Evolutionary conservation across 306 rosid genomes (phyloP).

Genomic region (Cucurbita moschata): DNA sequence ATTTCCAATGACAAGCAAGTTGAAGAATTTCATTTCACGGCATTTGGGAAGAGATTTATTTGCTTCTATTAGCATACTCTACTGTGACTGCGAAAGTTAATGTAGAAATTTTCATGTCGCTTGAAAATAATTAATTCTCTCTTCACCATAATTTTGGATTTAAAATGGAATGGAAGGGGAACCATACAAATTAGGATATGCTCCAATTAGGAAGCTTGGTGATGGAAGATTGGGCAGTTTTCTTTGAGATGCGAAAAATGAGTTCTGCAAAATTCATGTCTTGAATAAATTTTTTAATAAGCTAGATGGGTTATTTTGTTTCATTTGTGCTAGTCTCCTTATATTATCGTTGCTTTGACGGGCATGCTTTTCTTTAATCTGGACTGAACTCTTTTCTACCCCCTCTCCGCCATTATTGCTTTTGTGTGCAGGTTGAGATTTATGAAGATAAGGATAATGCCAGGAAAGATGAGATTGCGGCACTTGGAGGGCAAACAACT

Average conservation of each 20-base stretch:
- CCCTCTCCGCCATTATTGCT: background rate
- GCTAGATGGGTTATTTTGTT: background rate
- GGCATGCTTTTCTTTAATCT: background rate
- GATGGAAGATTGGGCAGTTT: background rate
- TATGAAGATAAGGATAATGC: constrained; percentile 78
- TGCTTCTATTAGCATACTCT: background rate
- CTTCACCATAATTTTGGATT: background rate
- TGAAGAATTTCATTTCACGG: background rate
- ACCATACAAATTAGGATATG: background rate
- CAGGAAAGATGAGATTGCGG: constrained; percentile 92
- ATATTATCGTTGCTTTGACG: background rate
- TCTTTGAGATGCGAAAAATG: background rate
- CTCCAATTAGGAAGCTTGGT: background rate
- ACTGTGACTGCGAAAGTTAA: background rate
- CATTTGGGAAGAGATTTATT: background rate
- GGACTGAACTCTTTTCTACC: background rate
- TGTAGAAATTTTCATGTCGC: background rate
- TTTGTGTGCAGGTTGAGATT: constrained; percentile 44
- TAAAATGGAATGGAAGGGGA: background rate
- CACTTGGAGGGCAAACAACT: constrained; percentile 92
- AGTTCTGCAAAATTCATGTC: background rate
- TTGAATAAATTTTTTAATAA: background rate
- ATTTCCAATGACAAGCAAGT: background rate
- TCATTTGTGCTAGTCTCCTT: background rate
- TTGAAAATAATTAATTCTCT: background rate